Evolutionary conservation across 2,329 filamentous ascomycete species (phyloP).

Genomic region (Cadophora sp.): DNA sequence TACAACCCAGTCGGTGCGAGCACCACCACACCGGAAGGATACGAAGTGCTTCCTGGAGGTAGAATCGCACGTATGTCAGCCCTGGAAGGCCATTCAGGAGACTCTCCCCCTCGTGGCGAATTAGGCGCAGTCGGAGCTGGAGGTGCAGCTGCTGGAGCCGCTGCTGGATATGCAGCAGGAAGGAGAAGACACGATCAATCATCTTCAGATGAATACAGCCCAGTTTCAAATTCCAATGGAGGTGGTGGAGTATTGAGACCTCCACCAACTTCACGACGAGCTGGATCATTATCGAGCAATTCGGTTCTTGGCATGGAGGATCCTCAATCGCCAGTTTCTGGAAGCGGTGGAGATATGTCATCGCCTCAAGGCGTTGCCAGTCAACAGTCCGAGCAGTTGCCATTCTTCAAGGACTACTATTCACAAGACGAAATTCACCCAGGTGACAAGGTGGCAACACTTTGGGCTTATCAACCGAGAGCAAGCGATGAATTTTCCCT

Average conservation of each 20-base stretch:
- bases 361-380: constrained; percentile 85
- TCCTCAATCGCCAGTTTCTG: constrained; percentile 73
- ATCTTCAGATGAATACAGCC: constrained; percentile 78
- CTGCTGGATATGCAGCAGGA: constrained; percentile 55
- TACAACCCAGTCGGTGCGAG: constrained; percentile 48
- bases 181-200: constrained; percentile 61
- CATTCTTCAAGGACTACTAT: constrained; percentile 99
- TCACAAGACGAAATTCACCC: constrained; percentile 95
- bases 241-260: constrained; percentile 62
- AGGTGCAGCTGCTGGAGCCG: constrained; percentile 54
- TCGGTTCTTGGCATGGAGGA: constrained; percentile 76
- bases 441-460: constrained; percentile 84
- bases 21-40: constrained; percentile 53
- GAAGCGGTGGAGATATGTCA: constrained; percentile 75
- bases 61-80: constrained; percentile 97
- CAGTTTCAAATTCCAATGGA: constrained; percentile 67
- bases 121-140: constrained; percentile 40
- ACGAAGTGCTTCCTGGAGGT: constrained; percentile 82
- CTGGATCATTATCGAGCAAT: constrained; percentile 87
- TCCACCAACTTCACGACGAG: constrained; percentile 69
- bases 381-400: constrained; percentile 92
- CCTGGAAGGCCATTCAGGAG: constrained; percentile 75
- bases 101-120: constrained; percentile 53
- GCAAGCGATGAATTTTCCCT: constrained; percentile 92
- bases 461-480: constrained; percentile 97